Conservation (phyloP, 2,329 filamentous ascomycete genomes). For the Tolypocladium endophyticum region DNA sequence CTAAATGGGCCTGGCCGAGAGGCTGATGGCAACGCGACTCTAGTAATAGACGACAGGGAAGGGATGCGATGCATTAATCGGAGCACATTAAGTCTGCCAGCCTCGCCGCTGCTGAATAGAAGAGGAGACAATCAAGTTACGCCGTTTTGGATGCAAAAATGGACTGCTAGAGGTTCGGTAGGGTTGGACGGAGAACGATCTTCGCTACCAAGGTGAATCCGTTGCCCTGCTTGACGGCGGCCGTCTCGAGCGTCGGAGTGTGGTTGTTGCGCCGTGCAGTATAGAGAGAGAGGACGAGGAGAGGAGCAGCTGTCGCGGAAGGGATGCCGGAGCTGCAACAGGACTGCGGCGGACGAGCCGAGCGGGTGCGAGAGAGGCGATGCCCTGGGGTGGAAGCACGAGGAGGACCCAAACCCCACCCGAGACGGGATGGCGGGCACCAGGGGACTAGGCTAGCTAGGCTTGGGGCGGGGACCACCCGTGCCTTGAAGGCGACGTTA, state of each 20-base stretch:
- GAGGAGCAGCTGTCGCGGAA: conserved; percentile 1
- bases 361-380: neutral
- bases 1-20: neutral
- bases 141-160: conserved; percentile 1
- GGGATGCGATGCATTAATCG: neutral
- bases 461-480: conserved; percentile 12
- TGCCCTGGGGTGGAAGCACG: conserved; percentile 4
- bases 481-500: conserved; percentile 1
- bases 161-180: conserved; percentile 1
- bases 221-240: neutral
- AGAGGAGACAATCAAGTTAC: neutral
- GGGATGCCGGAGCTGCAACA: conserved; percentile 1
- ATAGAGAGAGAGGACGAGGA: neutral
- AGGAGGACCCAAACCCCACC: conserved; percentile 5
- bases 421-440: conserved; percentile 9
- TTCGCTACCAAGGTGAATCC: neutral
- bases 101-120: neutral
- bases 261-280: neutral
- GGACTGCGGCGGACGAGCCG: neutral
- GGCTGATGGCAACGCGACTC: neutral
- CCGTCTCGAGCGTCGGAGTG: neutral
- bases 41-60: neutral
- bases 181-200: neutral
- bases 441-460: conserved; percentile 11
- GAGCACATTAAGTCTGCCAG: neutral